A percentile compares a stretch with the other conserved stretches of the same genome.
These are phyloP conservation scores for Aurinia saxatilis DNA, from an alignment of 345 rosid genomes.

Conservation along the genomic window DNA sequence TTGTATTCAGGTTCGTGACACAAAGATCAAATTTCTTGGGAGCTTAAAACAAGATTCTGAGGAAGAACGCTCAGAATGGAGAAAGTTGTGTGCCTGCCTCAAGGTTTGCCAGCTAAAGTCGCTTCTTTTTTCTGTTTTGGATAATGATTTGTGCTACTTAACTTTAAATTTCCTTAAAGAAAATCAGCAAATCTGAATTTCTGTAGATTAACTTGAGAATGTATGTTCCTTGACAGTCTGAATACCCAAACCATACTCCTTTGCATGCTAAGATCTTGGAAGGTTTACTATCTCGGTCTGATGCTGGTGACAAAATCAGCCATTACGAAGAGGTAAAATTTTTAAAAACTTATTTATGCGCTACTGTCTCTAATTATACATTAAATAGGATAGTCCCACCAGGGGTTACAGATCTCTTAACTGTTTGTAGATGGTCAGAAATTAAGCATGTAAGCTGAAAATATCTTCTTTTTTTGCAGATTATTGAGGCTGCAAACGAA, in stretches of 20 bases:
- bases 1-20: slow-evolving; percentile 66
- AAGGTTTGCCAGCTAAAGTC: slow-evolving; percentile 41
- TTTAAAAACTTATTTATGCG: no score
- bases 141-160: neutral
- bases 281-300: slow-evolving; percentile 55
- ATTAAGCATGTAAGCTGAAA: neutral
- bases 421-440: neutral
- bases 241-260: slow-evolving; percentile 70
- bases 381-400: neutral
- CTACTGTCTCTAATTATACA: neutral
- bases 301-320: slow-evolving; percentile 52
- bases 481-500: slow-evolving; percentile 70
- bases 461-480: slow-evolving; percentile 38
- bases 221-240: slow-evolving; percentile 54
- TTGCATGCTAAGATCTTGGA: slow-evolving; percentile 85
- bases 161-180: neutral
- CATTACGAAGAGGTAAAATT: slow-evolving; percentile 68
- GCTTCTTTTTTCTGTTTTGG: neutral
- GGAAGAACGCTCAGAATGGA: slow-evolving; percentile 80
- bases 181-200: slow-evolving; percentile 5
- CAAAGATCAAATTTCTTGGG: slow-evolving; percentile 71
- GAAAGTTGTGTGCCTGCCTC: slow-evolving; percentile 49
- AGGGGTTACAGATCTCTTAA: neutral
- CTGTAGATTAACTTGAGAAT: slow-evolving; percentile 18
- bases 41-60: slow-evolving; percentile 69